Evolutionary conservation across 148 eudicot genomes (phyloP).

Genomic region (Rhododendron ovatum): DNA sequence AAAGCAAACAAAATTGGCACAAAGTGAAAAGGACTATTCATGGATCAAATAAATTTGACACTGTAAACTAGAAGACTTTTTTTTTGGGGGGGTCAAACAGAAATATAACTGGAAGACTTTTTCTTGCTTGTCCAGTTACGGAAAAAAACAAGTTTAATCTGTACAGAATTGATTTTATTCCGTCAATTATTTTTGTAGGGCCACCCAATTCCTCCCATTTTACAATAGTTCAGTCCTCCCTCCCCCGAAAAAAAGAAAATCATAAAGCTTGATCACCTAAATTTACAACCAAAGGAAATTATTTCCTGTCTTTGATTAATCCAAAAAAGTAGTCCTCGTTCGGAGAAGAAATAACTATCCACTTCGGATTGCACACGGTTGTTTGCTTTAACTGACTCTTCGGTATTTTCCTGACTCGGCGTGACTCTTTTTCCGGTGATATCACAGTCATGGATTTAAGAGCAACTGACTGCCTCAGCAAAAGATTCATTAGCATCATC

Average conservation of each 20-base stretch:
- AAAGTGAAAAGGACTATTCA: no score
- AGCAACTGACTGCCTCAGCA: neutral
- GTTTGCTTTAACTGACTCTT: neutral
- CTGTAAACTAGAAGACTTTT: no score
- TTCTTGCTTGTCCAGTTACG: no score
- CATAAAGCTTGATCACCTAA: neutral
- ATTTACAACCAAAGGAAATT: neutral
- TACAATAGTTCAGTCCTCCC: neutral
- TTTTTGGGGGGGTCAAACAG: no score
- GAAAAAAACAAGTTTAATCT: neutral
- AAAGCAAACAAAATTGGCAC: no score
- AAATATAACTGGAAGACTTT: no score
- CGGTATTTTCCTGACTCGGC: neutral
- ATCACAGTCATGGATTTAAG: conserved; percentile 1
- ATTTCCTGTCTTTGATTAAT: neutral
- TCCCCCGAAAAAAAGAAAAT: neutral
- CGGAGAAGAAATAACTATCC: neutral
- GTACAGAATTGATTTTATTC: neutral
- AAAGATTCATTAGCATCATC: conserved; percentile 7
- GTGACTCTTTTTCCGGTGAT: neutral
- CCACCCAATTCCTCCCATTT: neutral
- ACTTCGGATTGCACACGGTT: neutral
- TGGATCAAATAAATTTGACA: no score
- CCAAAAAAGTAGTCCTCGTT: neutral
- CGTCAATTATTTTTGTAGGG: neutral